phyloP scores from a whole-genome alignment of 768 basidiomycete genomes.

The Termitomyces sp. region DNA sequence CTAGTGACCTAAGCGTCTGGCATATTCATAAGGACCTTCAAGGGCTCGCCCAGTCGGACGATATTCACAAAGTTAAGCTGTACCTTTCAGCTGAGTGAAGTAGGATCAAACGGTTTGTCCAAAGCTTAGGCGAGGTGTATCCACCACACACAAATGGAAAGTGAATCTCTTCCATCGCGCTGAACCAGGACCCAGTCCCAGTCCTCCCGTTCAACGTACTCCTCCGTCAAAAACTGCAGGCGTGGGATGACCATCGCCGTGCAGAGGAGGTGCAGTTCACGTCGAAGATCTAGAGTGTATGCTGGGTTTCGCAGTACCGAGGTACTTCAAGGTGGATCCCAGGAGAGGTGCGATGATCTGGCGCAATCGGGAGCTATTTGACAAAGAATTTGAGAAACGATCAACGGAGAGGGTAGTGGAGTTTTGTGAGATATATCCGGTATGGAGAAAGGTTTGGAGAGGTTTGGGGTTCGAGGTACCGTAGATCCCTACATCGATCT shows the following conservation, averaged over 20 bases:
- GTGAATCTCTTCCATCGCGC: too few species aligned
- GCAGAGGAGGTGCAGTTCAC: slow-evolving; percentile 11
- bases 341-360: neutral
- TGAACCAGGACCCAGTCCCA: slow-evolving; percentile 3
- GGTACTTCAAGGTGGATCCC: neutral
- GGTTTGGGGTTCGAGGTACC: slow-evolving; percentile 9
- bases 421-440: slow-evolving; percentile 11
- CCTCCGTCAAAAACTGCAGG: slow-evolving; percentile 16
- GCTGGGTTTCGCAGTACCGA: slow-evolving; percentile 1
- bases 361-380: slow-evolving; percentile 7
- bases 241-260: slow-evolving; percentile 16
- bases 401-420: slow-evolving; percentile 9
- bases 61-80: too few species aligned
- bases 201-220: slow-evolving; percentile 14
- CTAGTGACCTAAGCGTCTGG: too few species aligned
- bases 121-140: too few species aligned
- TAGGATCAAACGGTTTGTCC: too few species aligned
- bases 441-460: slow-evolving; percentile 2
- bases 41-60: too few species aligned
- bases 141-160: too few species aligned
- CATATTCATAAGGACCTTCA: too few species aligned
- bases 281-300: slow-evolving; percentile 12
- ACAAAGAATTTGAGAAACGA: slow-evolving; percentile 11
- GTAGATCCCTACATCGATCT: neutral
- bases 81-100: too few species aligned